phyloP scores from a whole-genome alignment of 2,329 filamentous ascomycete genomes.

The Ciborinia camelliae region DNA sequence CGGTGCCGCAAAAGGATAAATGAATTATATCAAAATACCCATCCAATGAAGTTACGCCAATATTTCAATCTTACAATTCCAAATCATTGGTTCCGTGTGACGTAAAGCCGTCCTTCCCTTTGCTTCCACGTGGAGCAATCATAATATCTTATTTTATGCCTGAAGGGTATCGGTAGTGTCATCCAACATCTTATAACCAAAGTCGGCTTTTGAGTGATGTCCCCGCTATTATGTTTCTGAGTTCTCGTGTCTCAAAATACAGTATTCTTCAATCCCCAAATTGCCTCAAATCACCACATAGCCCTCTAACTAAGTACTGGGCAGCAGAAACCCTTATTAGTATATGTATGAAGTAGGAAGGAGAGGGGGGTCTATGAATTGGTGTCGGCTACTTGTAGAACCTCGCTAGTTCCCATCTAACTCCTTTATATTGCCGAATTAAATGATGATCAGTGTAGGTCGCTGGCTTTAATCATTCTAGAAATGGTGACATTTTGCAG shows the following conservation, averaged over 20 bases:
- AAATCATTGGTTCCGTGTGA: background rate
- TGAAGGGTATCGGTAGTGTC: background rate
- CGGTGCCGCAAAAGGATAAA: conserved; percentile 37
- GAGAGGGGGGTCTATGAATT: background rate
- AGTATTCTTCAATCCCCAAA: no score
- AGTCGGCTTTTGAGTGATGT: background rate
- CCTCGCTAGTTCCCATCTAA: background rate
- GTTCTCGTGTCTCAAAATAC: no score
- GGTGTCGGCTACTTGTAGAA: background rate
- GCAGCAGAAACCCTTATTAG: no score
- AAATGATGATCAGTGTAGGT: background rate
- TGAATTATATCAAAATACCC: conserved; percentile 21
- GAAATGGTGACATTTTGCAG: background rate
- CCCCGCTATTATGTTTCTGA: background rate
- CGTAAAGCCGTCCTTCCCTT: background rate
- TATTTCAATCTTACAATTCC: background rate
- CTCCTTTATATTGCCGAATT: background rate
- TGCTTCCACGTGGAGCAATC: background rate
- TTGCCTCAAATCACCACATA: background rate
- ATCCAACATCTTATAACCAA: background rate
- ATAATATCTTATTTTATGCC: background rate
- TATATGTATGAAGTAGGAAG: no score
- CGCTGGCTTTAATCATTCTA: background rate
- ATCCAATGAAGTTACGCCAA: conserved; percentile 11
- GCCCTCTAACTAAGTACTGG: no score